Base-by-base conservation (phyloP, 345 rosid genomes). In the Salix suchowensis region DNA sequence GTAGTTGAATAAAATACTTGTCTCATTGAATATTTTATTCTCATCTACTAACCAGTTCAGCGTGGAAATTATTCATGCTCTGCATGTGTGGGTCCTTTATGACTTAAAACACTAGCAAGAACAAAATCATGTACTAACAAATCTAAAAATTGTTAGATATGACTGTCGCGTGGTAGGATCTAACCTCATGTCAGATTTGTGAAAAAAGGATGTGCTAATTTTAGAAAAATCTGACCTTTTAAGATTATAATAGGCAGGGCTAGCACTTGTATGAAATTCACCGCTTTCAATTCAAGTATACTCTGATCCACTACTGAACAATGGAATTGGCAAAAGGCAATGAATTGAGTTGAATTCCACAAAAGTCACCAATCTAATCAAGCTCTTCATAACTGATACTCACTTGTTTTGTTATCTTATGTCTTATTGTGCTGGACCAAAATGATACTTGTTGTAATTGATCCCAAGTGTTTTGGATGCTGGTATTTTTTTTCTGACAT, bases 401-500 rank as follows among this genome's bases (percentile, higher is more conserved):
- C 67, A 30, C 46, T 52, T 75, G 23, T 16, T 18, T 55, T 44
- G 40, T 40, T 26, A n/a, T 37, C 40, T 13, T 11, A 50, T 50
- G 28, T 62, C n/a, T 32, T 21, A 24, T 12, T 50, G 7, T 62
- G 50, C 62, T 58, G 28, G 64, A n/a, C 64, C 64, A 58, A 58
- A 58, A 9, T 46, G 18, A 46, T 46, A 14, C 36, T 16, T 4
- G 12, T 18, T 54, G 44, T 14, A 24, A 14, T 71, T 44, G 19
- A n/a, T 9, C 44, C 26, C 46, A 26, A 40, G 18, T 64, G 30
- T 65, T 40, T 46, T 4, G 26, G 40, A 24, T 52, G 81, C 80
- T 77, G 88, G 54, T 62, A 54, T 55, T 67, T 48, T 34, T 30
- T 30, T 19, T 54, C 50, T 82, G 74, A 70, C 75, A 21, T 24